Evolutionary conservation across 139 green algal genomes (phyloP), one percentile per base, ranked within the genome.

Genomic region (Deuterostichococcus epilithicus): DNA sequence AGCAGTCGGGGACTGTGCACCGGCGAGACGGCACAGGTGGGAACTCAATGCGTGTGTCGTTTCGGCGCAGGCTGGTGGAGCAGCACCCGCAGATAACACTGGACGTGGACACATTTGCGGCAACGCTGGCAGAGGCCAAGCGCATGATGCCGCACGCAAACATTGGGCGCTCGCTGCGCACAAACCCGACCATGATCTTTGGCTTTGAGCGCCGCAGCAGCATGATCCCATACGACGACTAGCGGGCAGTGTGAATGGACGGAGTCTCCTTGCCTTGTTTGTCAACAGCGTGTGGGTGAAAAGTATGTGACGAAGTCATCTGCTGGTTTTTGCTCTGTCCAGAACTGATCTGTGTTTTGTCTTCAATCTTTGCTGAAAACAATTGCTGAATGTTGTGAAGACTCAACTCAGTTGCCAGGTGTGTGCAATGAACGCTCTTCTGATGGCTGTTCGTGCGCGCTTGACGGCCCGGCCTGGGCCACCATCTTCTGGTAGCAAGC

Each of bases 141-240:
- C 70, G 86, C 26, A 82, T 95, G 42, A 86, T 95, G 86, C 89
- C 88, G 0, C 34, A 70, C 5, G 69, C 84, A 0, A 80, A 95
- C 67, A 39, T 91, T 20, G 52, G 82, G 25, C 22, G 81, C 30
- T 79, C 89, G 45, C 81, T 94, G 81, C 75, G 80, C 1, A 74
- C 22, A 36, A 84, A 96, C 70, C 91, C 91, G 0, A 74, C 88
- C 67, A 76, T 92, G 52, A 88, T 96, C 44, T 78, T 95, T n/a
- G 78, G 75, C 2, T 87, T 96, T 59, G 83, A 94, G 70, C 88
- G 89, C 32, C 89, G 91, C 23, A 82, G 72, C 60, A 72, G 82
- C 33, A 76, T 95, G 38, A 94, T 96, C 38, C 85, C 88, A 1
- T 95, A 94, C 52, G 90, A 91, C 52, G 26, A 13, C 8, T 52